Conservation (phyloP, 2,329 filamentous ascomycete species). For the Ambrosiella cleistominuta region DNA sequence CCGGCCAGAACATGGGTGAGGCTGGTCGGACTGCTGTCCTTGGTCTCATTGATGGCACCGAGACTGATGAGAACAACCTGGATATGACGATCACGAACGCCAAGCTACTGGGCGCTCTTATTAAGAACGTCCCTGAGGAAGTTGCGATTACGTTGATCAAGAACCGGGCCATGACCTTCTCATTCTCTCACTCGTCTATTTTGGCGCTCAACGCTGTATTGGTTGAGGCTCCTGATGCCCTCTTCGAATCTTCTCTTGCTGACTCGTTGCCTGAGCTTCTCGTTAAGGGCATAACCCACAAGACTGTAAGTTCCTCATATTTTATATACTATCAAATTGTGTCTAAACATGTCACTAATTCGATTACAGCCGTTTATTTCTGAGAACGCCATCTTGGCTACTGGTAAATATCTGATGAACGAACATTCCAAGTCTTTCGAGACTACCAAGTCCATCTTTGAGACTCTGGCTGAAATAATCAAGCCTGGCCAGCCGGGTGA, state of each 20-base stretch:
- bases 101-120: constrained; percentile 71
- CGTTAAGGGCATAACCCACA: constrained; percentile 59
- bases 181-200: constrained; percentile 62
- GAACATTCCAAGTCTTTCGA: constrained; percentile 51
- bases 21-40: constrained; percentile 72
- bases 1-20: constrained; percentile 87
- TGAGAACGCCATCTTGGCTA: constrained; percentile 75
- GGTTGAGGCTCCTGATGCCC: constrained; percentile 54
- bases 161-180: constrained; percentile 60
- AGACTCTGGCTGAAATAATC: constrained; percentile 57
- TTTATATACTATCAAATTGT: not conserved
- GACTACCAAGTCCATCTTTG: constrained; percentile 60
- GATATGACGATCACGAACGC: constrained; percentile 79
- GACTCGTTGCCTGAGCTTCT: constrained; percentile 65
- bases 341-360: not conserved
- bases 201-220: constrained; percentile 80
- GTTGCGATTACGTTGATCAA: constrained; percentile 42
- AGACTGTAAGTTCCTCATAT: constrained; percentile 40
- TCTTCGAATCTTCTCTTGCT: constrained; percentile 47
- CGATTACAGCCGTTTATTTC: constrained; percentile 52
- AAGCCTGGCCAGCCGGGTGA: constrained; percentile 64
- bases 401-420: constrained; percentile 77
- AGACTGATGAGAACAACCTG: constrained; percentile 56
- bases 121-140: constrained; percentile 67
- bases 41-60: constrained; percentile 62